Evolutionary conservation across 2,329 filamentous ascomycete species (phyloP).

Genomic region (Fusarium secorum): DNA sequence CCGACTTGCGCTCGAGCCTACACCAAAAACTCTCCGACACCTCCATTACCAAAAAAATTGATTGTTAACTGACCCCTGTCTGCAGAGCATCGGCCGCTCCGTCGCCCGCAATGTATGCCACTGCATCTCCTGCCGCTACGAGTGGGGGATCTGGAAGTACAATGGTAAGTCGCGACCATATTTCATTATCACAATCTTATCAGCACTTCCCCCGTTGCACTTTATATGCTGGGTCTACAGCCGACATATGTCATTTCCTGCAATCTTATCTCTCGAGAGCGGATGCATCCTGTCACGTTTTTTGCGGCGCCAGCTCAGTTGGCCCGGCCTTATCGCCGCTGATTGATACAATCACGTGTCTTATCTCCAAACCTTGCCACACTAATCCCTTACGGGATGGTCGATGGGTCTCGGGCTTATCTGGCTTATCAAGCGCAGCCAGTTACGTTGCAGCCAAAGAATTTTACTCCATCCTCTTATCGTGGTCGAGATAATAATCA

Average conservation of each 20-base stretch:
- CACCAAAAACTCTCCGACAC: neutral
- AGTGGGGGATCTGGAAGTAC: slow-evolving; percentile 51
- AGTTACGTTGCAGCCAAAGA: slow-evolving; percentile 43
- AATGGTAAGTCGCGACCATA: slow-evolving; percentile 47
- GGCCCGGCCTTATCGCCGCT: slow-evolving; percentile 32
- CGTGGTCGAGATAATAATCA: slow-evolving; percentile 49
- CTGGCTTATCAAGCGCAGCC: slow-evolving; percentile 48
- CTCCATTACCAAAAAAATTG: neutral
- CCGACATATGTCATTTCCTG: slow-evolving; percentile 6
- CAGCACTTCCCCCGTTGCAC: neutral
- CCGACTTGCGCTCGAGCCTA: neutral
- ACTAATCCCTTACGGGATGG: slow-evolving; percentile 35
- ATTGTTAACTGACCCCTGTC: slow-evolving; percentile 27
- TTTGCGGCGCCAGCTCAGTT: neutral
- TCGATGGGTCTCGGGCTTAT: slow-evolving; percentile 41
- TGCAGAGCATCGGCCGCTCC: slow-evolving; percentile 34
- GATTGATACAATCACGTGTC: slow-evolving; percentile 44
- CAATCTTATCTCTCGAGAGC: slow-evolving; percentile 17
- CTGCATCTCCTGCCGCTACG: slow-evolving; percentile 51
- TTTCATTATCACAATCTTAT: slow-evolving; percentile 21
- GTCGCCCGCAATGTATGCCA: slow-evolving; percentile 40
- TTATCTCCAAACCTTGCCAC: slow-evolving; percentile 33
- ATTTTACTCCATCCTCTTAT: slow-evolving; percentile 52
- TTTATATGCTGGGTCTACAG: slow-evolving; percentile 5
- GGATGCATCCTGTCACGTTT: slow-evolving; percentile 19